Conservation (phyloP, 495 filamentous ascomycete genomes). For the Xylaria telfairii region DNA sequence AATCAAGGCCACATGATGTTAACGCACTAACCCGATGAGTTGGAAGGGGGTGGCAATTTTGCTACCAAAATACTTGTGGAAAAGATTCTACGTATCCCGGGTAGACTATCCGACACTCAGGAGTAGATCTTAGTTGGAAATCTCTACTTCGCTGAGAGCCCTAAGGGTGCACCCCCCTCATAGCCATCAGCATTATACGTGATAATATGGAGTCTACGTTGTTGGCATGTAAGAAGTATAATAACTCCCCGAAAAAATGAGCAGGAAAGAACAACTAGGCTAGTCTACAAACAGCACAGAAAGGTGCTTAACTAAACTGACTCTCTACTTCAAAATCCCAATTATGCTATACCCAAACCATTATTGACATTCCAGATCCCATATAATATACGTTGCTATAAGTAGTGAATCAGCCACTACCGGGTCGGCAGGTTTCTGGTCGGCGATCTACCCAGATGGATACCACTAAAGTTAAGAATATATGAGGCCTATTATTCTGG, state of each 20-base stretch:
- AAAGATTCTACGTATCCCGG: background rate
- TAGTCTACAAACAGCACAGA: background rate
- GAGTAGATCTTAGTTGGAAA: background rate
- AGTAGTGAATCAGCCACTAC: background rate
- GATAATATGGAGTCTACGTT: background rate
- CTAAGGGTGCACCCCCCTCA: background rate
- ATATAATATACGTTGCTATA: background rate
- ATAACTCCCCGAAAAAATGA: background rate
- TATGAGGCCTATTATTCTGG: background rate
- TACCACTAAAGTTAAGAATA: too few relatives aligned
- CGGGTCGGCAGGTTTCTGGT: background rate
- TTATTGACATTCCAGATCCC: background rate
- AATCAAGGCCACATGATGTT: background rate
- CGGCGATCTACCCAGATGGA: background rate
- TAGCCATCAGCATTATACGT: background rate
- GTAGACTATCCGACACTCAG: background rate
- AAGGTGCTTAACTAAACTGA: background rate
- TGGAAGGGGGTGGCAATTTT: background rate
- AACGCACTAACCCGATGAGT: background rate
- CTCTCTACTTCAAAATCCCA: too few relatives aligned
- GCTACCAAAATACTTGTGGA: background rate
- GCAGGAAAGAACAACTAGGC: background rate
- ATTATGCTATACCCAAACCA: too few relatives aligned
- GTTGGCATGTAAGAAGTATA: background rate
- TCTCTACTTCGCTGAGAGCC: background rate